These are phyloP conservation scores for Blechomonas ayalai DNA, from an alignment of 208 protist genomes.

Conservation along the genomic window DNA sequence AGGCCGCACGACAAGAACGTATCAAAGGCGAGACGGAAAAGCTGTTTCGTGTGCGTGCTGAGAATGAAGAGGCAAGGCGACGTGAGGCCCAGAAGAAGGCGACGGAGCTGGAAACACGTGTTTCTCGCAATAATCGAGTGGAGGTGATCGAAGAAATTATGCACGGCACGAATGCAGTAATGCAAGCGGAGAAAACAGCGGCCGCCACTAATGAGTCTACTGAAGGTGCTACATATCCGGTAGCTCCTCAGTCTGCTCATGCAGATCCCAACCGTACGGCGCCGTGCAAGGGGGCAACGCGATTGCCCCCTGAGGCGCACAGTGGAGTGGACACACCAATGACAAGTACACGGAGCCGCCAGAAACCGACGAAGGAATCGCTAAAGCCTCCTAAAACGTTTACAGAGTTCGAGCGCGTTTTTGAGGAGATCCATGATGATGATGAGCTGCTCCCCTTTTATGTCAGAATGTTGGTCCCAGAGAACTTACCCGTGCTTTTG, in stretches of 20 bases:
- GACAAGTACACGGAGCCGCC: slow-evolving; percentile 13
- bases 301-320: background rate
- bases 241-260: background rate
- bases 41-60: slow-evolving; percentile 19
- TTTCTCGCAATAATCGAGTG: slow-evolving; percentile 44
- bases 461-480: slow-evolving; percentile 50
- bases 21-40: slow-evolving; percentile 36
- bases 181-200: background rate
- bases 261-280: background rate
- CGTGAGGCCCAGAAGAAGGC: slow-evolving; percentile 22
- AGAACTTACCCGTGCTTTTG: slow-evolving; percentile 46
- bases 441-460: slow-evolving; percentile 67
- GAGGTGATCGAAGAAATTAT: slow-evolving; percentile 68
- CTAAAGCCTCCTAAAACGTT: slow-evolving; percentile 70
- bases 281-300: slow-evolving; percentile 3
- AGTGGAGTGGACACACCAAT: slow-evolving; percentile 2
- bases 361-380: slow-evolving; percentile 39
- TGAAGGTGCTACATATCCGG: background rate
- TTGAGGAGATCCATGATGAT: slow-evolving; percentile 40
- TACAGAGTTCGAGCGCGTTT: slow-evolving; percentile 84
- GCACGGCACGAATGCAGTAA: slow-evolving; percentile 5
- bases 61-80: slow-evolving; percentile 20
- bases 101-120: slow-evolving; percentile 13
- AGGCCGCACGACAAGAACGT: slow-evolving; percentile 14
- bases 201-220: background rate